phyloP scores from a whole-genome alignment of 441 rosid species.

The Euphorbia schlechtendalii region DNA sequence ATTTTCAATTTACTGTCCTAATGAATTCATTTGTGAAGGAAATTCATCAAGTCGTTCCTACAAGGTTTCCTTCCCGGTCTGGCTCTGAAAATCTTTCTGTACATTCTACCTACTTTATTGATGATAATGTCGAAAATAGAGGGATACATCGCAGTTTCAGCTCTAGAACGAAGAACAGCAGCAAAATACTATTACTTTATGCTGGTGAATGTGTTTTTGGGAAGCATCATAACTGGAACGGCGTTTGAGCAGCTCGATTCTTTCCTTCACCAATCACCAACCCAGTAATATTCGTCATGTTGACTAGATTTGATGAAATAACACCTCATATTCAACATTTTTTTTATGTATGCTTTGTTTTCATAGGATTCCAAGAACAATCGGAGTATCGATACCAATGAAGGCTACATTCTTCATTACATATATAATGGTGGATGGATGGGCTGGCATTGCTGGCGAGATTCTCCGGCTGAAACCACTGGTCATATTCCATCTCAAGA shows the following conservation, averaged over 20 bases:
- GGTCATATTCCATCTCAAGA: slow-evolving; percentile 85
- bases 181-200: slow-evolving; percentile 90
- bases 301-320: slow-evolving; percentile 1
- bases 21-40: slow-evolving; percentile 39
- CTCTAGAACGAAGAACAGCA: slow-evolving; percentile 72
- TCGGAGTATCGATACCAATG: slow-evolving; percentile 95
- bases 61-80: slow-evolving; percentile 98
- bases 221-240: slow-evolving; percentile 86
- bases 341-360: slow-evolving; percentile 1
- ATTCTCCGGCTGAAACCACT: slow-evolving; percentile 77
- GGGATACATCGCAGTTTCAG: slow-evolving; percentile 72
- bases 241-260: slow-evolving; percentile 83
- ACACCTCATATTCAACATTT: neutral
- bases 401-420: too few relatives aligned
- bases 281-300: slow-evolving; percentile 47
- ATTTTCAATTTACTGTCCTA: neutral
- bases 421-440: too few relatives aligned
- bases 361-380: slow-evolving; percentile 86
- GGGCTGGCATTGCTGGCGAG: slow-evolving; percentile 97
- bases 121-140: slow-evolving; percentile 92
- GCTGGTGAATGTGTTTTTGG: slow-evolving; percentile 95
- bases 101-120: slow-evolving; percentile 61
- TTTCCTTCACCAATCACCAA: slow-evolving; percentile 82
- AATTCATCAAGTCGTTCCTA: slow-evolving; percentile 84
- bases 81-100: slow-evolving; percentile 77